These are phyloP conservation scores for Umbelopsis isabellina DNA, from an alignment of 192 early-diverging fungal genomes.

Conservation along the genomic window DNA sequence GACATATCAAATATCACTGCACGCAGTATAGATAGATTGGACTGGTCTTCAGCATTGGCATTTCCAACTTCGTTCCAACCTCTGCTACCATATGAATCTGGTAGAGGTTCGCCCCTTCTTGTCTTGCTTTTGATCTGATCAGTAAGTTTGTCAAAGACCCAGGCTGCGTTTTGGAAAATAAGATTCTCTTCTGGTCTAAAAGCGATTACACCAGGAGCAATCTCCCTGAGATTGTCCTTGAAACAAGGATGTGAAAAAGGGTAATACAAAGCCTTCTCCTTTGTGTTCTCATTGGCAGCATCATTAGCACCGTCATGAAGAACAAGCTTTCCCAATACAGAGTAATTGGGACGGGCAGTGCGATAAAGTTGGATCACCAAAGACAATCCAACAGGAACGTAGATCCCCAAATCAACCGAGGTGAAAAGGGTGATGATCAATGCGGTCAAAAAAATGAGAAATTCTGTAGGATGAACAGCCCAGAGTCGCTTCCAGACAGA, in stretches of 20 bases:
- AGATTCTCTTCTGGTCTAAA: conserved; percentile 67
- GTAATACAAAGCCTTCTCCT: conserved; percentile 22
- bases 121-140: conserved; percentile 39
- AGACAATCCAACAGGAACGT: conserved; percentile 73
- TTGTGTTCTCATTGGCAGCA: background rate
- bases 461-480: conserved; percentile 64
- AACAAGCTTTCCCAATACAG: conserved; percentile 48
- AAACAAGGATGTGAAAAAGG: conserved; percentile 28
- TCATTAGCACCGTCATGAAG: conserved; percentile 18
- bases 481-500: conserved; percentile 64
- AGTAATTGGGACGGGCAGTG: conserved; percentile 70
- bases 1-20: conserved; percentile 85
- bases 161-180: conserved; percentile 72
- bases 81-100: conserved; percentile 11
- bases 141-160: conserved; percentile 56
- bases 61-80: conserved; percentile 42
- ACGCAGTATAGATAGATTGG: conserved; percentile 52
- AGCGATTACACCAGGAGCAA: conserved; percentile 69
- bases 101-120: conserved; percentile 21
- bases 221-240: background rate
- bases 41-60: conserved; percentile 48
- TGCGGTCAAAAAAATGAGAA: conserved; percentile 52
- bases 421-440: conserved; percentile 65
- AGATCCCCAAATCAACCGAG: conserved; percentile 73
- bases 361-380: conserved; percentile 78